Conservation (phyloP, 192 early-diverging fungal genomes). For the Linnemannia hyalina region DNA sequence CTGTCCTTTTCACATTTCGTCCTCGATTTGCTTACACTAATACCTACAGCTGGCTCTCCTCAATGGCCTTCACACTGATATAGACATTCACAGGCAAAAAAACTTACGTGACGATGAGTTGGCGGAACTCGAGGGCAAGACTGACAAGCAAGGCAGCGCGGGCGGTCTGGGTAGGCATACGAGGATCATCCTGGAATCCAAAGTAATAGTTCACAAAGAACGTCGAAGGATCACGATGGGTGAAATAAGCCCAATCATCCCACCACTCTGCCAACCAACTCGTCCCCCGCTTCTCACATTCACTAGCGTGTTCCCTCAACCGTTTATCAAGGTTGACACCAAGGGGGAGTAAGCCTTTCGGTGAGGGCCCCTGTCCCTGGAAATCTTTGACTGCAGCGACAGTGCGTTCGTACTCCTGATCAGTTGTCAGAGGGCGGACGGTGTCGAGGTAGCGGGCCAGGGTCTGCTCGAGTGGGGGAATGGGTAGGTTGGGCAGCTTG, state of each 20-base stretch:
- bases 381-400: slow-evolving; percentile 59
- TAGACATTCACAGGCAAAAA: background rate
- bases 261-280: slow-evolving; percentile 57
- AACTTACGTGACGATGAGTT: slow-evolving; percentile 53
- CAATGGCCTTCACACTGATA: too few species aligned
- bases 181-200: slow-evolving; percentile 52
- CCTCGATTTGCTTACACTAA: too few species aligned
- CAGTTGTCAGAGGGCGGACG: slow-evolving; percentile 56
- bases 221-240: slow-evolving; percentile 48
- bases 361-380: slow-evolving; percentile 22
- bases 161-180: slow-evolving; percentile 49
- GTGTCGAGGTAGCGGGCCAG: slow-evolving; percentile 58
- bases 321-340: slow-evolving; percentile 36
- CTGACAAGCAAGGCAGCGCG: slow-evolving; percentile 49
- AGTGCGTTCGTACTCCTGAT: slow-evolving; percentile 59
- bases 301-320: slow-evolving; percentile 55
- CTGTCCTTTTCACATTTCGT: too few species aligned
- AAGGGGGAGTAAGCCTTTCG: background rate
- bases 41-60: too few species aligned
- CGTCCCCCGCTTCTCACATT: slow-evolving; percentile 57
- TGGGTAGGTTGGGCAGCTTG: slow-evolving; percentile 59
- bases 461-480: slow-evolving; percentile 66
- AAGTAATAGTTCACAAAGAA: slow-evolving; percentile 57
- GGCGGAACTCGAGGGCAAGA: slow-evolving; percentile 47
- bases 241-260: slow-evolving; percentile 55